Evolutionary conservation across 352 stramenopile genomes (phyloP), one percentile per base, ranked within the genome.

Genomic region (Pythium volutum): DNA sequence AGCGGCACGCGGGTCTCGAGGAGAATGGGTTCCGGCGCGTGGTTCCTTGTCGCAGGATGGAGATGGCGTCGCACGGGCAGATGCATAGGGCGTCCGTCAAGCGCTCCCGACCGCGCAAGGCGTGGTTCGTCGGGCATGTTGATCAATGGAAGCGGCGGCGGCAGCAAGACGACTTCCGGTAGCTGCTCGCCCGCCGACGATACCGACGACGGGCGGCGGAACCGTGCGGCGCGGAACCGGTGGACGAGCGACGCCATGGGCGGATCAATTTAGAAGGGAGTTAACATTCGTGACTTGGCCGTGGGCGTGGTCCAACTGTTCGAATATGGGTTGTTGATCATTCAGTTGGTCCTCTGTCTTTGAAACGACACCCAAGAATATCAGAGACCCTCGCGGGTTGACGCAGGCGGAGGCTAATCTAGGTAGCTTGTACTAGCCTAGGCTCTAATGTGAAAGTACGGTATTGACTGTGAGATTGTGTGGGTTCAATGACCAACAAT

Each of bases 81-180:
- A 31, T 86, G 68, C 33, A 51, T 64, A 0, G 79, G 81, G 0
- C 79, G 72, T 10, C 74, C 58, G 5, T 60, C 56, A 23, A 75
- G 54, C 1, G 81, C 45, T 0, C 81, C 81, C 0, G 81, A 86
- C 23, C 67, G 55, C 16, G 75, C 71, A 3, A 74, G 58, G 3
- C 70, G 72, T 6, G 62, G 55, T 55, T 91, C 77, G 12, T 84
- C 76, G 0, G 76, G 77, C 16, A 89, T 47, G 33, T 79, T 65
- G 61, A 88, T 87, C 7, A 89, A 68, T 0, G 81, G 81, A 14
- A 89, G 55, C 11, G 81, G 79, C 39, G 79, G 79, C 16, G 81
- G 79, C 18, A 88, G 63, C 18, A 87, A 59, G n/a, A 75, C 51
- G 36, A 74, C 51, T 29, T 63, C 62, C 2, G 34, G 6, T 16